These are phyloP conservation scores for Tarenaya hassleriana DNA, from an alignment of 345 rosid genomes.

Conservation along the genomic window DNA sequence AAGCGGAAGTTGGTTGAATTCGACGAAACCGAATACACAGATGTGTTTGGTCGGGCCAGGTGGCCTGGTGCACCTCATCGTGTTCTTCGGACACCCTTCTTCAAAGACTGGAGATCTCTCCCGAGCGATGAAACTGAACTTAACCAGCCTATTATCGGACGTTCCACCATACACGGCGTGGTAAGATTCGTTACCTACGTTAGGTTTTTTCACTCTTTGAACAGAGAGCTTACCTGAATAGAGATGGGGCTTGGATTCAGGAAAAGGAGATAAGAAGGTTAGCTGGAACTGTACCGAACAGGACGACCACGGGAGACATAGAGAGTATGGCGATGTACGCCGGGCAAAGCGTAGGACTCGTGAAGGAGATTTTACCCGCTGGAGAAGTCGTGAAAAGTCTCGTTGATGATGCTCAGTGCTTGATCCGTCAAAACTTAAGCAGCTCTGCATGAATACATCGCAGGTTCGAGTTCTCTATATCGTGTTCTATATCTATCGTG, in stretches of 20 bases:
- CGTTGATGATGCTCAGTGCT: constrained; percentile 58
- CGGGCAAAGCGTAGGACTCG: constrained; percentile 73
- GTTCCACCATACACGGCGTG: constrained; percentile 50
- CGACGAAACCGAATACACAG: constrained; percentile 61
- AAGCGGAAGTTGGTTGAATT: constrained; percentile 62
- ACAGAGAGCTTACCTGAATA: too few relatives aligned
- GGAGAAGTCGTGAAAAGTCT: constrained; percentile 50
- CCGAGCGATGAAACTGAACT: constrained; percentile 47
- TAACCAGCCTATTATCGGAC: constrained; percentile 75
- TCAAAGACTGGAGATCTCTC: constrained; percentile 56
- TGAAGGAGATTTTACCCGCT: constrained; percentile 75
- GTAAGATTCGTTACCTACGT: constrained; percentile 30
- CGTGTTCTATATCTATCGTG: not conserved
- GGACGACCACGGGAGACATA: constrained; percentile 57
- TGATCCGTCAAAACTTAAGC: constrained; percentile 35
- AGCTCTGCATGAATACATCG: constrained; percentile 5
- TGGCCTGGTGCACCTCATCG: constrained; percentile 87
- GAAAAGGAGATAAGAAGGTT: constrained; percentile 68
- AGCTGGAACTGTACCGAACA: constrained; percentile 70
- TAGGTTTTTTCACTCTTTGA: not conserved
- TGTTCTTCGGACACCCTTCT: constrained; percentile 60
- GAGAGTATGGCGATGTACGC: constrained; percentile 94
- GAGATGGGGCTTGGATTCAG: constrained; percentile 35
- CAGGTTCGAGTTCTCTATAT: constrained; percentile 11
- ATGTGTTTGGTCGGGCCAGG: constrained; percentile 74